Percentiles rank a stretch among this genome's conserved stretches.
Evolutionary conservation across 2,329 filamentous ascomycete species (phyloP).

Genomic region (Eutypa lata): DNA sequence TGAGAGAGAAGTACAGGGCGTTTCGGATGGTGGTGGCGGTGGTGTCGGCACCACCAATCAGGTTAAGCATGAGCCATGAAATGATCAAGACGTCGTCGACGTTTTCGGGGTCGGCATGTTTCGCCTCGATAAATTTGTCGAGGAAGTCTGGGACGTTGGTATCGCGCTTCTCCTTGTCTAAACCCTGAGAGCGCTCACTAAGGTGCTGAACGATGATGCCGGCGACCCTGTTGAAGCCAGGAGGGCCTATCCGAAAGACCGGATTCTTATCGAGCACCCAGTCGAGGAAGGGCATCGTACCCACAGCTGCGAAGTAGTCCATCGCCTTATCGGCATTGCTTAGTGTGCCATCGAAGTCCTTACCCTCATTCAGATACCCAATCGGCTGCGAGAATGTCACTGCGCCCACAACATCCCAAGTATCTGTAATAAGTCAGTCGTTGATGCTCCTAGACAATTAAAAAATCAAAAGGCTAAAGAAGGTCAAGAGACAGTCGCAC

Average conservation of each 20-base stretch:
- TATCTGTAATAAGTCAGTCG: too few species aligned
- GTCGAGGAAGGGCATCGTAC: conserved; percentile 25
- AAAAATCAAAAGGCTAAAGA: neutral
- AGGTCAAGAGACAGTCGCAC: neutral
- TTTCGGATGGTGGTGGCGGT: conserved; percentile 32
- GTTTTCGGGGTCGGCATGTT: conserved; percentile 22
- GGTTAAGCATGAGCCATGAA: conserved; percentile 19
- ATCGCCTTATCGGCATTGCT: conserved; percentile 22
- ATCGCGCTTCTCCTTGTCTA: conserved; percentile 4
- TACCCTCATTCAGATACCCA: conserved; percentile 36
- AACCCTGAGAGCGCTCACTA: conserved; percentile 9
- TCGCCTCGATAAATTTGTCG: conserved; percentile 32
- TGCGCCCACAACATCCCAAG: conserved; percentile 41
- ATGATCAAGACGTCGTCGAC: conserved; percentile 29
- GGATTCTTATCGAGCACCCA: conserved; percentile 28
- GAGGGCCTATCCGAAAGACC: conserved; percentile 20
- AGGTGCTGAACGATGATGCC: conserved; percentile 16
- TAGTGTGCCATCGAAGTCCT: conserved; percentile 36
- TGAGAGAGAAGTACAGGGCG: conserved; percentile 35
- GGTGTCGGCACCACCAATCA: conserved; percentile 35
- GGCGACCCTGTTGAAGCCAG: conserved; percentile 17
- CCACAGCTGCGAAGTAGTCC: conserved; percentile 29
- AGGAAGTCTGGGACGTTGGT: conserved; percentile 25
- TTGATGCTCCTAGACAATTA: too few species aligned
- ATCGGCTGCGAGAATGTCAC: conserved; percentile 38